Evolutionary conservation across 345 rosid species (phyloP).

Genomic region (Aquilaria sinensis): DNA sequence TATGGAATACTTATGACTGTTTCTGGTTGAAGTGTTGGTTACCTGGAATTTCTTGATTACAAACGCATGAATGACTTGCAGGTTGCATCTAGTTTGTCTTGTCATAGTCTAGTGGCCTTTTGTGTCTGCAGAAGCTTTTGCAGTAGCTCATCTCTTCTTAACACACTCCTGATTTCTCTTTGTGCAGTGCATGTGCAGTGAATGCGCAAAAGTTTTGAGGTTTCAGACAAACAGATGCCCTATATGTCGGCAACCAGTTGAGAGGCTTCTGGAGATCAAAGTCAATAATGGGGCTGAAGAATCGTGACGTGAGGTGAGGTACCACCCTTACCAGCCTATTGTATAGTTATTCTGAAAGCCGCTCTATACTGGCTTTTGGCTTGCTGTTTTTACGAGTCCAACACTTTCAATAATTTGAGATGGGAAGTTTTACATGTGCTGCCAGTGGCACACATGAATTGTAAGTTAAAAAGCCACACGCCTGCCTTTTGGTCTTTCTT

Average conservation of each 20-base stretch:
- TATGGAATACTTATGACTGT: background rate
- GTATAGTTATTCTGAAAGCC: slow-evolving; percentile 19
- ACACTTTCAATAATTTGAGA: too few relatives aligned
- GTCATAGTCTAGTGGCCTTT: background rate
- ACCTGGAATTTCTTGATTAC: background rate
- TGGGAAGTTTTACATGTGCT: too few relatives aligned
- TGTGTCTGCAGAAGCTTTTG: background rate
- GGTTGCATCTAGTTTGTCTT: background rate
- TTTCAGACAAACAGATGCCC: slow-evolving; percentile 88
- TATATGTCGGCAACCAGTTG: slow-evolving; percentile 92
- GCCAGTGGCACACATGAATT: too few relatives aligned
- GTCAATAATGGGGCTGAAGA: slow-evolving; percentile 48
- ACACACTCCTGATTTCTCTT: slow-evolving; percentile 2
- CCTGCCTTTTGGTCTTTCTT: too few relatives aligned
- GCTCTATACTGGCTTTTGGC: too few relatives aligned
- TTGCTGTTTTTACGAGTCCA: too few relatives aligned
- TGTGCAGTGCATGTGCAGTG: slow-evolving; percentile 95
- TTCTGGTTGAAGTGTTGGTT: slow-evolving; percentile 3
- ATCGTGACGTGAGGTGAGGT: slow-evolving; percentile 20
- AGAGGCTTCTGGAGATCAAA: slow-evolving; percentile 89
- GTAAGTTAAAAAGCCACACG: too few relatives aligned
- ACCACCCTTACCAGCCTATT: slow-evolving; percentile 3
- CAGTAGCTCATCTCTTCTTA: background rate
- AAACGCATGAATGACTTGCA: background rate
- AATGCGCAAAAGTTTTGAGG: slow-evolving; percentile 90